Percentiles rank a stretch among this genome's conserved stretches.
Evolutionary conservation across 495 filamentous ascomycete genomes (phyloP).

Genomic region (Aspergillus panamensis): DNA sequence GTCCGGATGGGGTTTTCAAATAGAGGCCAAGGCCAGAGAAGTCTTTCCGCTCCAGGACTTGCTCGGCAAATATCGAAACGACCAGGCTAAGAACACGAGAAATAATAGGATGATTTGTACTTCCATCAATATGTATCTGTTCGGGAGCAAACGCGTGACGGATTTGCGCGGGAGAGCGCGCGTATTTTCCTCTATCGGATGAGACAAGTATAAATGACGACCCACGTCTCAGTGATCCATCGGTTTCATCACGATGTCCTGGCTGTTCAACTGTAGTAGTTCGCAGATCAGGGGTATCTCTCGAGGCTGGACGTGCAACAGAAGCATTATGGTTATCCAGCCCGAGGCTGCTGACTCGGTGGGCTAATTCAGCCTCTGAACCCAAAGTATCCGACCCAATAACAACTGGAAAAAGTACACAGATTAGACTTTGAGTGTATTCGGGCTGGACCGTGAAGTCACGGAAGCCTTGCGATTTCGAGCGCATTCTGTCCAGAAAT

Average conservation of each 20-base stretch:
- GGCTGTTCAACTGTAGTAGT: constrained; percentile 60
- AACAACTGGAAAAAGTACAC: constrained; percentile 76
- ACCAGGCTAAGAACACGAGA: constrained; percentile 72
- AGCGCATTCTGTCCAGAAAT: constrained; percentile 74
- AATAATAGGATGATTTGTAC: constrained; percentile 65
- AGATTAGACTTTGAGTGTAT: constrained; percentile 74
- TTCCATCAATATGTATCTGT: constrained; percentile 33
- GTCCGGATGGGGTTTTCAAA: constrained; percentile 85
- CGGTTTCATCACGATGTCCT: constrained; percentile 44
- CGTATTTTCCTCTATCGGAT: constrained; percentile 55
- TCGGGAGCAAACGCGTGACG: constrained; percentile 50
- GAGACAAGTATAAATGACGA: constrained; percentile 90
- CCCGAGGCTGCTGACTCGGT: constrained; percentile 69
- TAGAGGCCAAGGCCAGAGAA: constrained; percentile 87
- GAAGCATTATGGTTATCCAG: constrained; percentile 79
- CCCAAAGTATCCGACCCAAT: constrained; percentile 78
- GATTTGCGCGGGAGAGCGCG: constrained; percentile 57
- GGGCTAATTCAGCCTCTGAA: constrained; percentile 78
- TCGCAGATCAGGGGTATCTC: constrained; percentile 61
- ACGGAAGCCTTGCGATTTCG: constrained; percentile 66
- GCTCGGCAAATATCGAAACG: constrained; percentile 74
- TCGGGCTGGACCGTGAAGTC: constrained; percentile 75
- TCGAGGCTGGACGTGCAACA: constrained; percentile 68
- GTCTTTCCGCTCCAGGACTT: constrained; percentile 78
- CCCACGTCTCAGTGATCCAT: constrained; percentile 60